Conservation (phyloP, 805 yeast species). For the Scheffersomyces stipitis region DNA sequence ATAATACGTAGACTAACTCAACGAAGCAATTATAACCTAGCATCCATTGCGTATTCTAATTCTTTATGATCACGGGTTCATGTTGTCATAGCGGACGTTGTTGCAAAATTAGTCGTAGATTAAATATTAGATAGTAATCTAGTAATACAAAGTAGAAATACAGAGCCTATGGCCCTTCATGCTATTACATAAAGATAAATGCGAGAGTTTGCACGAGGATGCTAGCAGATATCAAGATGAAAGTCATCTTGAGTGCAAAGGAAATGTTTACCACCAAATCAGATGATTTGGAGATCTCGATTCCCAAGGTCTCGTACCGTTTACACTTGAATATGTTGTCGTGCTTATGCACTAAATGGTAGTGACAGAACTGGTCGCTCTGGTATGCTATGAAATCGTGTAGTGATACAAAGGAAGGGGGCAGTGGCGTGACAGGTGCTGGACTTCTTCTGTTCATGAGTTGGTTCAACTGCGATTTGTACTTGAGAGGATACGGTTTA, state of each 20-base stretch:
- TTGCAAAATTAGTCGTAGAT: too few species aligned
- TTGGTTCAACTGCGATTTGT: neutral
- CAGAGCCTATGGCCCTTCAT: too few species aligned
- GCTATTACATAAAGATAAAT: too few species aligned
- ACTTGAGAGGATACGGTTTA: neutral
- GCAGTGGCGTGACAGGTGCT: neutral
- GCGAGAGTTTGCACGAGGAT: too few species aligned
- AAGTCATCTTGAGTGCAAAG: neutral
- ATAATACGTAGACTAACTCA: too few species aligned
- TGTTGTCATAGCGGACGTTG: too few species aligned
- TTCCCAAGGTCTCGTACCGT: neutral
- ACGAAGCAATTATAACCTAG: too few species aligned
- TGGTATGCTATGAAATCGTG: neutral
- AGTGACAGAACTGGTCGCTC: neutral
- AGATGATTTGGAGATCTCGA: neutral
- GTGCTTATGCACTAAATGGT: neutral
- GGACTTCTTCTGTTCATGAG: neutral
- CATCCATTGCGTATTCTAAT: too few species aligned
- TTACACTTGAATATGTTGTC: neutral
- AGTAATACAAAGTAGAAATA: too few species aligned
- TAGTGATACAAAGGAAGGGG: neutral
- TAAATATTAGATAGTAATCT: too few species aligned
- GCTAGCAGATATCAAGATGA: too few species aligned
- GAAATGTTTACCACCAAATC: neutral
- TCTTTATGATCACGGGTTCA: too few species aligned